Percentiles rank a stretch among this genome's conserved stretches.
These are phyloP conservation scores for Talaromyces sp. DNA, from an alignment of 2,329 filamentous ascomycete genomes.

Conservation along the genomic window DNA sequence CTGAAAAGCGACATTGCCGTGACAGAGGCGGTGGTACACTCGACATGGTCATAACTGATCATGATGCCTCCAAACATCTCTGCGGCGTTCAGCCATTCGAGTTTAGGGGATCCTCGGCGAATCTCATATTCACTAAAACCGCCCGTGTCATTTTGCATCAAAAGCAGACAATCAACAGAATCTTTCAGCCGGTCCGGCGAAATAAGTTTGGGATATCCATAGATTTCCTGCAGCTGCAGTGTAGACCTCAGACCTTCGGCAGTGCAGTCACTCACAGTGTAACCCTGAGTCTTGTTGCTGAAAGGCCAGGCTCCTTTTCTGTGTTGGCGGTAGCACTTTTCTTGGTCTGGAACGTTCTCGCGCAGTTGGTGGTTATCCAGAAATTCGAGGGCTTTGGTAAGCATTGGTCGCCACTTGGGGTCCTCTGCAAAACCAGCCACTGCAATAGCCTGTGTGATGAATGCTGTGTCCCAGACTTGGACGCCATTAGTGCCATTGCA, in stretches of 20 bases:
- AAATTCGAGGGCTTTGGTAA: slow-evolving; percentile 75
- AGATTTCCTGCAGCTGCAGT: slow-evolving; percentile 74
- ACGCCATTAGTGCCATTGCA: slow-evolving; percentile 98
- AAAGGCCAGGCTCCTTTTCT: slow-evolving; percentile 96
- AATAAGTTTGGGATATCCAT: slow-evolving; percentile 68
- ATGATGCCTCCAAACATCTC: slow-evolving; percentile 97
- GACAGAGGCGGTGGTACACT: slow-evolving; percentile 93
- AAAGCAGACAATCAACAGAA: slow-evolving; percentile 81
- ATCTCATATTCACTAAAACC: slow-evolving; percentile 89
- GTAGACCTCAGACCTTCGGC: slow-evolving; percentile 85
- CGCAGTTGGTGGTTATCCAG: slow-evolving; percentile 88
- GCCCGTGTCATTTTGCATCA: slow-evolving; percentile 83
- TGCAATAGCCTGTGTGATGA: slow-evolving; percentile 75
- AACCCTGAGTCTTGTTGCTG: slow-evolving; percentile 86
- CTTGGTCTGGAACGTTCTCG: slow-evolving; percentile 72
- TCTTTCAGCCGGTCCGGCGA: slow-evolving; percentile 76
- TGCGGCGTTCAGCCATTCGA: slow-evolving; percentile 88
- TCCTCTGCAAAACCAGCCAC: slow-evolving; percentile 75
- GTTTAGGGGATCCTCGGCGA: slow-evolving; percentile 66
- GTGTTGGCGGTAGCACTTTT: slow-evolving; percentile 79
- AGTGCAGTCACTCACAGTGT: slow-evolving; percentile 91
- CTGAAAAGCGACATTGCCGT: slow-evolving; percentile 80
- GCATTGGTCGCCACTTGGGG: slow-evolving; percentile 73
- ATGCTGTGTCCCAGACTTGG: slow-evolving; percentile 93
- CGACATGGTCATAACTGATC: slow-evolving; percentile 97